Percentiles rank a stretch among this genome's conserved stretches.
Evolutionary conservation across 768 basidiomycete genomes (phyloP).

Genomic region (Tylopilus intermedius): DNA sequence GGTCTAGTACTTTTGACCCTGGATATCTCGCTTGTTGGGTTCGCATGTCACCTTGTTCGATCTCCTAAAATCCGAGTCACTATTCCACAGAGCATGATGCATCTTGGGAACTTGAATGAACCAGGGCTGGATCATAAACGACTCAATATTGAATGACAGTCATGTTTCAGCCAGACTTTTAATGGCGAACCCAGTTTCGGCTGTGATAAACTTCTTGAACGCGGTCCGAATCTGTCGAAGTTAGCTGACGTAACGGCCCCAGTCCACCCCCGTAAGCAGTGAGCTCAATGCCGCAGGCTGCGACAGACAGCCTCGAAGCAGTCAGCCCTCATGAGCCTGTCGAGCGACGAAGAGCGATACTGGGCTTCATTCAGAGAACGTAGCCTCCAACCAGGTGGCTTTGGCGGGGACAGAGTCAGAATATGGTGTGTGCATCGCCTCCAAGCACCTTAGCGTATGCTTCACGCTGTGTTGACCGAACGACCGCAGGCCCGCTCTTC

Average conservation of each 20-base stretch:
- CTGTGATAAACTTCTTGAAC: too few relatives aligned
- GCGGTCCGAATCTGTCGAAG: conserved; percentile 1
- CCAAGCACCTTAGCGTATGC: conserved; percentile 1
- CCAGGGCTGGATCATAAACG: too few relatives aligned
- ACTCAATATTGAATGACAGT: too few relatives aligned
- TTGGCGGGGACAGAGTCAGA: conserved; percentile 48
- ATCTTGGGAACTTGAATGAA: too few relatives aligned
- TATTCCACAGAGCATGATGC: too few relatives aligned
- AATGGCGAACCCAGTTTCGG: too few relatives aligned
- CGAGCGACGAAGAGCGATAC: conserved; percentile 28
- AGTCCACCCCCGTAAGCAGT: background rate
- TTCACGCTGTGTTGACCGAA: conserved; percentile 19
- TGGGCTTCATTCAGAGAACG: conserved; percentile 44
- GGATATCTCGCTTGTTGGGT: background rate
- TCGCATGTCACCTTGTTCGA: too few relatives aligned
- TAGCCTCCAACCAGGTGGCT: conserved; percentile 59
- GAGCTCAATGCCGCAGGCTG: background rate
- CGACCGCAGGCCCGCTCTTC: conserved; percentile 23
- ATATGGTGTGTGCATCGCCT: conserved; percentile 46
- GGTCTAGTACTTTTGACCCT: background rate
- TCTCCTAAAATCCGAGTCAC: too few relatives aligned
- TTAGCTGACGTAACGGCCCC: conserved; percentile 20
- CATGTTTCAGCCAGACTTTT: too few relatives aligned
- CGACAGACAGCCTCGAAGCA: conserved; percentile 6
- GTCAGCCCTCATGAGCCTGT: conserved; percentile 19